These are phyloP conservation scores for Vicia faba DNA, from an alignment of 306 rosid genomes.

Conservation along the genomic window DNA sequence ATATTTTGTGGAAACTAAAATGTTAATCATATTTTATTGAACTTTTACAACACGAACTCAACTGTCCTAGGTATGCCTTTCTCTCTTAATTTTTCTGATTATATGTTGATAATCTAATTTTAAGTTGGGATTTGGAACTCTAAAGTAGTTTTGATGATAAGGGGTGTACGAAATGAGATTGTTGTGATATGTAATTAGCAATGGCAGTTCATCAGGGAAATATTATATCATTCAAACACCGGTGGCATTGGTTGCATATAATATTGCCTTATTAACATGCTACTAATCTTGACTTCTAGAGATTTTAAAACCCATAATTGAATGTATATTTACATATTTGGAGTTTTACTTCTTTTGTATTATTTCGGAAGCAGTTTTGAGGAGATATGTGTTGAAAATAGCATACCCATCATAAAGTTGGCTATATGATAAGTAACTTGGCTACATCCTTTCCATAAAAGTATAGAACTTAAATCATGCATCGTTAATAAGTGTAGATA, in stretches of 20 bases:
- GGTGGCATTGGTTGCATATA: neutral
- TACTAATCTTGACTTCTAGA: conserved; percentile 1
- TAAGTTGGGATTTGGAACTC: conserved; percentile 21
- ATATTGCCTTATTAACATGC: conserved; percentile 3
- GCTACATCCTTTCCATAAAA: conserved; percentile 2
- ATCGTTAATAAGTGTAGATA: neutral
- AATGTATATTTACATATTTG: conserved; percentile 6
- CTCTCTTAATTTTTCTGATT: neutral
- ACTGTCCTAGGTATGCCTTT: conserved; percentile 5
- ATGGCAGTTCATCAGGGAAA: conserved; percentile 3
- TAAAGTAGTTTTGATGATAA: neutral
- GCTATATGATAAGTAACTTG: conserved; percentile 16
- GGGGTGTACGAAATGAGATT: neutral
- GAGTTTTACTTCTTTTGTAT: neutral
- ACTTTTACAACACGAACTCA: neutral
- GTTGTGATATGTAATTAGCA: conserved; percentile 14
- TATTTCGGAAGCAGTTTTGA: neutral
- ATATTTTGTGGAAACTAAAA: conserved; percentile 18
- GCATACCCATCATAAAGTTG: conserved; percentile 10
- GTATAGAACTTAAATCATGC: conserved; percentile 6
- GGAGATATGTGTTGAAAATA: conserved; percentile 18
- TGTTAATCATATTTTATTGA: conserved; percentile 8
- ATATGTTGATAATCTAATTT: conserved; percentile 15
- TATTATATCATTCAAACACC: conserved; percentile 12
- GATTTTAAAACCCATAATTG: neutral